Conservation (phyloP, 257 asterid species). For the Solanum microdontum region DNA sequence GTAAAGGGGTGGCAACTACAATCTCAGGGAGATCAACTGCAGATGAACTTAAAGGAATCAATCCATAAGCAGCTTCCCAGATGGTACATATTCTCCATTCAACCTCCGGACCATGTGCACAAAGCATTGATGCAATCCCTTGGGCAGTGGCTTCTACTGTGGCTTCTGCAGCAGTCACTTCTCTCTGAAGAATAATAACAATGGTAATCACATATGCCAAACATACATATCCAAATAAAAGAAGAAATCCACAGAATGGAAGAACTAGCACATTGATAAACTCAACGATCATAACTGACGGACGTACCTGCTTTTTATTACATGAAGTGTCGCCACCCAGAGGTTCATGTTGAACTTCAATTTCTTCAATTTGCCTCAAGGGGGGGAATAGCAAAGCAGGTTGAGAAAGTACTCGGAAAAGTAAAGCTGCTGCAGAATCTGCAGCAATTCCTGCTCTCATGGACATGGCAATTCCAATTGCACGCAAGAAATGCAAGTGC, state of each 20-base stretch:
- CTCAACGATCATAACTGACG: background rate
- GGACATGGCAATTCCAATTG: conserved; percentile 97
- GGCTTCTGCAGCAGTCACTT: conserved; percentile 73
- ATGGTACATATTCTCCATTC: conserved; percentile 99
- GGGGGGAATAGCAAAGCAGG: conserved; percentile 98
- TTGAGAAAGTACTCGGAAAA: conserved; percentile 90
- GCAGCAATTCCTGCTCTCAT: conserved; percentile 98
- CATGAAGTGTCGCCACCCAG: conserved; percentile 49
- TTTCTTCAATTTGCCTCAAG: conserved; percentile 78
- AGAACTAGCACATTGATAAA: background rate
- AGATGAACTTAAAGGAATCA: conserved; percentile 92
- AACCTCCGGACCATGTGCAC: conserved; percentile 98
- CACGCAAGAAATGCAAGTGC: conserved; percentile 98
- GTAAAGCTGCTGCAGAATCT: conserved; percentile 97
- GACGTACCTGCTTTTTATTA: conserved; percentile 56
- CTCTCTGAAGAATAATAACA: conserved; percentile 40
- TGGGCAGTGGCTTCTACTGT: conserved; percentile 96
- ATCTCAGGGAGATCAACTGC: conserved; percentile 97
- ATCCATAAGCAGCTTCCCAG: conserved; percentile 99
- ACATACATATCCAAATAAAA: background rate
- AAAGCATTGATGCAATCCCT: conserved; percentile 99
- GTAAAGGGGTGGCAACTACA: conserved; percentile 86
- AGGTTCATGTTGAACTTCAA: conserved; percentile 65
- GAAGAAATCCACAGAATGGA: background rate
- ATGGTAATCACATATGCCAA: background rate